Percentiles rank a stretch among this genome's conserved stretches.
These are phyloP conservation scores for Cardiospermum halicacabum DNA, from an alignment of 345 rosid species.

Conservation along the genomic window DNA sequence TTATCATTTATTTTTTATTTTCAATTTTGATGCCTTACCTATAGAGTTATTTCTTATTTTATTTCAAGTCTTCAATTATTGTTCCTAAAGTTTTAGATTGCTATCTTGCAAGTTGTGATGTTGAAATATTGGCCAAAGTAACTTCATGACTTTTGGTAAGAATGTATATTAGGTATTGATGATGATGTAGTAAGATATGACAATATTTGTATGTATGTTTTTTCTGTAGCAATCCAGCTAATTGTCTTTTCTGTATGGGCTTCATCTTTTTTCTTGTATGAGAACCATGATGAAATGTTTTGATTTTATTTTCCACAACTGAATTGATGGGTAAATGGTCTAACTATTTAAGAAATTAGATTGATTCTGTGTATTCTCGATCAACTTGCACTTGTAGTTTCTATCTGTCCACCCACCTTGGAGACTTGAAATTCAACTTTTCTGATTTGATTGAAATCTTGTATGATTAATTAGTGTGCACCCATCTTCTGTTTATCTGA, in stretches of 20 bases:
- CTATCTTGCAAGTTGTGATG: background rate
- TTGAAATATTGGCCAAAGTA: background rate
- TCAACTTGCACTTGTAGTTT: background rate
- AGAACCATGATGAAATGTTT: background rate
- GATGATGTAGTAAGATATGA: background rate
- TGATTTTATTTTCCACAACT: background rate
- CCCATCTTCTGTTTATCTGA: background rate
- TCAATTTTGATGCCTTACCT: background rate
- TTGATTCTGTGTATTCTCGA: background rate
- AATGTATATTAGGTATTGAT: background rate
- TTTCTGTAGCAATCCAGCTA: background rate
- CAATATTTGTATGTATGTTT: background rate
- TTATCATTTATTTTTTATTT: constrained; percentile 1
- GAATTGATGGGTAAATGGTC: background rate
- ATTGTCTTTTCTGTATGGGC: background rate
- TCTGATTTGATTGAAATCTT: background rate
- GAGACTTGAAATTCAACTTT: background rate
- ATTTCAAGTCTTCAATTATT: background rate
- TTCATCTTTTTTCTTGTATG: background rate
- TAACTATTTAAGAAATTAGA: background rate
- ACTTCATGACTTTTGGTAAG: background rate
- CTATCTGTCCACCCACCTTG: background rate
- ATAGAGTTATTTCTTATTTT: background rate
- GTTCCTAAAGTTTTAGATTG: background rate
- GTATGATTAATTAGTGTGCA: background rate